Percentiles rank a stretch among this genome's conserved stretches.
phyloP scores from a whole-genome alignment of 768 basidiomycete genomes.

The Kwoniella dendrophila region DNA sequence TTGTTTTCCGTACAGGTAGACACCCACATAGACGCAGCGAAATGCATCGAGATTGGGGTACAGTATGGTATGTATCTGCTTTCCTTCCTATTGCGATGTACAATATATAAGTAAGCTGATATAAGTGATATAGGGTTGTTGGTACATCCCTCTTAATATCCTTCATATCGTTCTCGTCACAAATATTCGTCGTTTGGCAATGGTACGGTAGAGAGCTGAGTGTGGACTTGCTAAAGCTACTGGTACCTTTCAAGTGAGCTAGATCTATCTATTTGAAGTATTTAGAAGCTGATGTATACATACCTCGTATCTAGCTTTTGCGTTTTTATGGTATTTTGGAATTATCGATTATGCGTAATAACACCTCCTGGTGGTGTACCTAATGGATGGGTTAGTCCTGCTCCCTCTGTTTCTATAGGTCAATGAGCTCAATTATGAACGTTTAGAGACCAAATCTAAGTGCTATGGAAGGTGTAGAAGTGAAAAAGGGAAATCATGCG shows the following conservation, averaged over 20 bases:
- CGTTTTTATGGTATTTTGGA: constrained; percentile 78
- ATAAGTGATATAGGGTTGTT: constrained; percentile 47
- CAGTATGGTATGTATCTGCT: background rate
- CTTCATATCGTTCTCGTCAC: constrained; percentile 86
- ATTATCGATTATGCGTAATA: constrained; percentile 78
- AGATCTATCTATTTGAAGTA: background rate
- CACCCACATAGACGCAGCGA: background rate
- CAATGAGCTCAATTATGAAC: background rate
- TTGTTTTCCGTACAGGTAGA: background rate
- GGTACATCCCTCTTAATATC: constrained; percentile 55
- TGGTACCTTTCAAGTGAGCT: constrained; percentile 87
- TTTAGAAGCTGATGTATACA: background rate
- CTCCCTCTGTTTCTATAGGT: no score
- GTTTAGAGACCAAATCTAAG: constrained; percentile 73
- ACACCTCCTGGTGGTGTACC: constrained; percentile 88
- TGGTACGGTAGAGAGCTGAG: constrained; percentile 82
- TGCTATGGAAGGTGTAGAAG: constrained; percentile 73
- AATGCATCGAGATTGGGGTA: constrained; percentile 10
- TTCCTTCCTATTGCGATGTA: background rate
- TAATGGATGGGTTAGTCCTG: constrained; percentile 66
- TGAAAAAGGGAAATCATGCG: constrained; percentile 80
- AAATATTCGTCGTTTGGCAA: constrained; percentile 87
- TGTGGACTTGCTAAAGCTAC: constrained; percentile 71
- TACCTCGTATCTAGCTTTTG: constrained; percentile 62
- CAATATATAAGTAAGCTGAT: background rate